phyloP scores from a whole-genome alignment of 805 yeast genomes.

The Starmerella gropengiesseri region DNA sequence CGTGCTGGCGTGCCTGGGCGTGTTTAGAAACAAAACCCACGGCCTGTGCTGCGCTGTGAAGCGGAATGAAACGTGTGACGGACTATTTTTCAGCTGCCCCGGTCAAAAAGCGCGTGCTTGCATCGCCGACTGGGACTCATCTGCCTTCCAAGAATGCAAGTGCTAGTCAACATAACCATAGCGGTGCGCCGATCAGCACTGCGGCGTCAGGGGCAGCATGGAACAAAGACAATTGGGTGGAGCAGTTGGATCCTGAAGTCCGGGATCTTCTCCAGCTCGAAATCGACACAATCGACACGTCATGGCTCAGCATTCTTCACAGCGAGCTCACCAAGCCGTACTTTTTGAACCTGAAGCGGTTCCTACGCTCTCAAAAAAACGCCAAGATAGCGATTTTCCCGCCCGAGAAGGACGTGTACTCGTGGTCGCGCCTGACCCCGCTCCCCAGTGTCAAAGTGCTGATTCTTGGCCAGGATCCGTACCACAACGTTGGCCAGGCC shows the following conservation, averaged over 20 bases:
- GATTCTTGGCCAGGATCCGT: conserved; percentile 92
- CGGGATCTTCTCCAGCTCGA: conserved; percentile 50
- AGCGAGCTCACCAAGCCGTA: conserved; percentile 74
- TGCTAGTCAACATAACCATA: no score
- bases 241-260: conserved; percentile 39
- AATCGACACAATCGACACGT: conserved; percentile 53
- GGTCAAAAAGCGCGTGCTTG: conserved; percentile 3
- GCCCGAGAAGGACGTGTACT: conserved; percentile 61
- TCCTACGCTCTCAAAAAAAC: conserved; percentile 40
- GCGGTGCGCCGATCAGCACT: neutral
- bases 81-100: conserved; percentile 16
- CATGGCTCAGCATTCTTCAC: conserved; percentile 67
- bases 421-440: conserved; percentile 86
- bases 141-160: no score
- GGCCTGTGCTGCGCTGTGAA: no score
- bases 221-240: conserved; percentile 43
- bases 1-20: no score
- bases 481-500: conserved; percentile 85
- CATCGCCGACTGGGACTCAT: no score
- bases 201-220: conserved; percentile 11
- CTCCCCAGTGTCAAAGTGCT: conserved; percentile 61
- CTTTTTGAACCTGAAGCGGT: conserved; percentile 60
- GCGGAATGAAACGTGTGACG: conserved; percentile 19
- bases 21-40: neutral
- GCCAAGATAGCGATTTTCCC: conserved; percentile 59